phyloP scores from a whole-genome alignment of 805 yeast genomes.

The Myxozyma geophila region DNA sequence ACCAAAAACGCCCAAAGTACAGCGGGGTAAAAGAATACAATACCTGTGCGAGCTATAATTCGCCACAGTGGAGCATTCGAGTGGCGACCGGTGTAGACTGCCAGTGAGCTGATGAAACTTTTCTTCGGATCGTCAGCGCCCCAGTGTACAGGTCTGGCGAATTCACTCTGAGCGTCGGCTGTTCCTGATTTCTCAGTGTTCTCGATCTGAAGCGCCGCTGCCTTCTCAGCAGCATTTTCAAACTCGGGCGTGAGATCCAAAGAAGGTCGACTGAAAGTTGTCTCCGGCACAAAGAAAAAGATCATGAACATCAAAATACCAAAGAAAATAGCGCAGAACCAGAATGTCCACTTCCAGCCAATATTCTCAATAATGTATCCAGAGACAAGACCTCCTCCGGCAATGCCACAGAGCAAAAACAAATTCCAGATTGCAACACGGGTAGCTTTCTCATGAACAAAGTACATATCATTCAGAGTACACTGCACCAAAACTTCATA shows the following conservation, averaged over 20 bases:
- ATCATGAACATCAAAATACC: slow-evolving; percentile 54
- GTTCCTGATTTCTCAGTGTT: not conserved
- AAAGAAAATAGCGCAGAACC: slow-evolving; percentile 59
- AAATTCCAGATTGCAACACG: slow-evolving; percentile 62
- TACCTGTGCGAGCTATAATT: slow-evolving; percentile 60
- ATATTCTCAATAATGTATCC: slow-evolving; percentile 56
- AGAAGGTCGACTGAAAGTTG: slow-evolving; percentile 63
- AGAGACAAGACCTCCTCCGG: slow-evolving; percentile 60
- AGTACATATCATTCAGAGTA: slow-evolving; percentile 64
- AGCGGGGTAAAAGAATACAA: slow-evolving; percentile 55
- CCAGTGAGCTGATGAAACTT: slow-evolving; percentile 47
- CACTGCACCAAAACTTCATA: slow-evolving; percentile 64
- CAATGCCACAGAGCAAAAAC: slow-evolving; percentile 59
- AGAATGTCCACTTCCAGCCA: slow-evolving; percentile 64
- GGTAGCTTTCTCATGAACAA: slow-evolving; percentile 65
- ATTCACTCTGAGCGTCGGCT: not conserved
- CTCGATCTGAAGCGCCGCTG: not conserved
- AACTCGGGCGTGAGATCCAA: not conserved
- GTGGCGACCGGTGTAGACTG: slow-evolving; percentile 56
- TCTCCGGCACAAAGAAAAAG: slow-evolving; percentile 64
- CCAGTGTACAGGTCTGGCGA: not conserved
- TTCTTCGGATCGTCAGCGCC: slow-evolving; percentile 24
- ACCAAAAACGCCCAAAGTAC: slow-evolving; percentile 57
- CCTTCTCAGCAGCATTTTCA: not conserved
- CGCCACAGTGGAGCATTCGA: slow-evolving; percentile 53